phyloP scores from a whole-genome alignment of 148 eudicot species.

The Cornus florida region DNA sequence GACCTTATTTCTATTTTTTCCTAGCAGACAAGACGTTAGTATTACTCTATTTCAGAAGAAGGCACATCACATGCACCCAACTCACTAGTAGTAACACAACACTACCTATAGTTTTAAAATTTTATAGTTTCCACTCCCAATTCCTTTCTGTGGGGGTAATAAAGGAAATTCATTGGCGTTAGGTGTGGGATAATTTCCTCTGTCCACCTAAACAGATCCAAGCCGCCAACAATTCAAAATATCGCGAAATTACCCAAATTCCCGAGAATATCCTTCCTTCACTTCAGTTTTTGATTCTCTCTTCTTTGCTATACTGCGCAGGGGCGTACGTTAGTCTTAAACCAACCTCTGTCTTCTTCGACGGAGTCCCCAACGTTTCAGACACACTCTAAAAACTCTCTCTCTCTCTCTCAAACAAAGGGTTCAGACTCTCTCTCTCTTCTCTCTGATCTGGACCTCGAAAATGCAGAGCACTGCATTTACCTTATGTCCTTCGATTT shows the following conservation, averaged over 20 bases:
- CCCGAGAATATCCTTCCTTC: neutral
- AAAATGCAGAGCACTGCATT: slow-evolving; percentile 68
- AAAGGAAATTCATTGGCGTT: no score
- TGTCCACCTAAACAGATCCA: neutral
- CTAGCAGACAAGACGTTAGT: neutral
- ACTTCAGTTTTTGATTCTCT: neutral
- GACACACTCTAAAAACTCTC: neutral
- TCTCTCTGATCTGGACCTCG: slow-evolving; percentile 9
- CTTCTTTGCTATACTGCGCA: neutral
- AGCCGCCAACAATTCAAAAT: neutral
- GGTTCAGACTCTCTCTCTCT: neutral
- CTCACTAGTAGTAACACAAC: no score
- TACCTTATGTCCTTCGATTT: slow-evolving; percentile 40
- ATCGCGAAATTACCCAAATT: neutral
- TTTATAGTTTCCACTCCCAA: neutral
- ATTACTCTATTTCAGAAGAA: no score
- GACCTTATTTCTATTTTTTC: neutral
- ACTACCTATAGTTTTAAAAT: no score
- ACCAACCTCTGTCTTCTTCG: slow-evolving; percentile 5
- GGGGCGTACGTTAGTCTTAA: neutral
- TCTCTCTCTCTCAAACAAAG: slow-evolving; percentile 2
- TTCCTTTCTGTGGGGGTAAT: neutral
- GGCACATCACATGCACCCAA: neutral
- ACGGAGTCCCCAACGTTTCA: slow-evolving; percentile 37
- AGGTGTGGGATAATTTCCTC: neutral